Conservation (phyloP, 2,329 filamentous ascomycete genomes). For the Trichocomaceae sp. region DNA sequence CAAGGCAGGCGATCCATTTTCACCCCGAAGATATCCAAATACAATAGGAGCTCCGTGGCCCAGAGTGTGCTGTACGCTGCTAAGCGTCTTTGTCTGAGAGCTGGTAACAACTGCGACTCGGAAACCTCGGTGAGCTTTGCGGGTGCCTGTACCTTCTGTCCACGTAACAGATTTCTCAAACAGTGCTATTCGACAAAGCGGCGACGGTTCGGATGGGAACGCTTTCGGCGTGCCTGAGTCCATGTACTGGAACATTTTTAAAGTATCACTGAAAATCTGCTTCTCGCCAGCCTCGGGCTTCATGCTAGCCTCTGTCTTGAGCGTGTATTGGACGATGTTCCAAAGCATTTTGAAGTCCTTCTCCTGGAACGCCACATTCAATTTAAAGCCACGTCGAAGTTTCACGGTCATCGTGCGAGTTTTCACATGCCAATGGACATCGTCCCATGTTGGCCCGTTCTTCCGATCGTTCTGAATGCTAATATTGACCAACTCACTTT, state of each 20-base stretch:
- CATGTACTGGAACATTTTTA: conserved; percentile 74
- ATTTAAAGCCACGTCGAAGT: conserved; percentile 67
- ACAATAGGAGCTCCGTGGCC: conserved; percentile 61
- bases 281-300: conserved; percentile 63
- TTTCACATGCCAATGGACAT: conserved; percentile 71
- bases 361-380: conserved; percentile 65
- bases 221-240: conserved; percentile 63
- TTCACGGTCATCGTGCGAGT: conserved; percentile 59
- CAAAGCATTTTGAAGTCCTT: conserved; percentile 72
- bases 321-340: conserved; percentile 79
- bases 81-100: conserved; percentile 68
- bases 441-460: conserved; percentile 68
- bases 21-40: conserved; percentile 69
- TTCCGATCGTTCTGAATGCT: conserved; percentile 63
- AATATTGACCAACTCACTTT: conserved; percentile 70
- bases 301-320: conserved; percentile 66
- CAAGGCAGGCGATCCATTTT: conserved; percentile 62
- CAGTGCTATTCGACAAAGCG: conserved; percentile 64
- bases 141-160: conserved; percentile 64
- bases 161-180: conserved; percentile 67
- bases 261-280: conserved; percentile 59
- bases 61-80: conserved; percentile 66
- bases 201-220: conserved; percentile 69
- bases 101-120: conserved; percentile 72
- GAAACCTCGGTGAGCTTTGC: conserved; percentile 70